A percentile compares a stretch with the other conserved stretches of the same genome.
Conservation (phyloP, 768 basidiomycete genomes). For the Inosperma sp. region DNA sequence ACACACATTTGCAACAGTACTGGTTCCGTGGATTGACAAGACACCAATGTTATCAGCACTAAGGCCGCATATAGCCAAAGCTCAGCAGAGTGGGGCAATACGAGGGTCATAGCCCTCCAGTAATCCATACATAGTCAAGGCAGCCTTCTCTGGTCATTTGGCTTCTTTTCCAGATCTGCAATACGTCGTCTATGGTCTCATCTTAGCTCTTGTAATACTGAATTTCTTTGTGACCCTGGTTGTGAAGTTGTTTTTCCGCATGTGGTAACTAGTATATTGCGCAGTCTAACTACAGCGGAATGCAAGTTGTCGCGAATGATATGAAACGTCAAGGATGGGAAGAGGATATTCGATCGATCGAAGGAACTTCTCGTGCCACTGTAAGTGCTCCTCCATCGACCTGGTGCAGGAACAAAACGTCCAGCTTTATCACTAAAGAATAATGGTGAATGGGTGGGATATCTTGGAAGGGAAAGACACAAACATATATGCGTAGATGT, state of each 20-base stretch:
- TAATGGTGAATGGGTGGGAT: neutral
- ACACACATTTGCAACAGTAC: slow-evolving; percentile 74
- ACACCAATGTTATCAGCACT: slow-evolving; percentile 90
- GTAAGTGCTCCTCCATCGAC: slow-evolving; percentile 87
- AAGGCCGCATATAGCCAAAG: slow-evolving; percentile 95
- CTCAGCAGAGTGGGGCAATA: slow-evolving; percentile 88
- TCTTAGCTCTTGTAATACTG: slow-evolving; percentile 53
- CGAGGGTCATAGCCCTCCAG: slow-evolving; percentile 81
- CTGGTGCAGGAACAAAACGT: slow-evolving; percentile 95
- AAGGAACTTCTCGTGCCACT: slow-evolving; percentile 79
- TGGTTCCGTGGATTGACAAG: slow-evolving; percentile 85
- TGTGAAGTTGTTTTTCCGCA: slow-evolving; percentile 79
- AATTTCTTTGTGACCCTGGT: too few relatives aligned
- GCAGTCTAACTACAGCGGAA: slow-evolving; percentile 96
- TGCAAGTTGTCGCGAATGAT: slow-evolving; percentile 88
- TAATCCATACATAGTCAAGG: slow-evolving; percentile 93
- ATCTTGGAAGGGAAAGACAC: slow-evolving; percentile 26
- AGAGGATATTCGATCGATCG: slow-evolving; percentile 75
- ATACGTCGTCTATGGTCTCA: slow-evolving; percentile 60
- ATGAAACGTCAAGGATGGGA: slow-evolving; percentile 77
- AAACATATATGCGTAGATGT: slow-evolving; percentile 93
- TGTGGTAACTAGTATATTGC: slow-evolving; percentile 90
- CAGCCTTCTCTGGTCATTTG: slow-evolving; percentile 85
- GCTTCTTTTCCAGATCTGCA: slow-evolving; percentile 90
- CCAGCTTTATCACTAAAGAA: slow-evolving; percentile 89